Base-by-base conservation (phyloP, 768 basidiomycete genomes). In the Dentipellis fragilis region DNA sequence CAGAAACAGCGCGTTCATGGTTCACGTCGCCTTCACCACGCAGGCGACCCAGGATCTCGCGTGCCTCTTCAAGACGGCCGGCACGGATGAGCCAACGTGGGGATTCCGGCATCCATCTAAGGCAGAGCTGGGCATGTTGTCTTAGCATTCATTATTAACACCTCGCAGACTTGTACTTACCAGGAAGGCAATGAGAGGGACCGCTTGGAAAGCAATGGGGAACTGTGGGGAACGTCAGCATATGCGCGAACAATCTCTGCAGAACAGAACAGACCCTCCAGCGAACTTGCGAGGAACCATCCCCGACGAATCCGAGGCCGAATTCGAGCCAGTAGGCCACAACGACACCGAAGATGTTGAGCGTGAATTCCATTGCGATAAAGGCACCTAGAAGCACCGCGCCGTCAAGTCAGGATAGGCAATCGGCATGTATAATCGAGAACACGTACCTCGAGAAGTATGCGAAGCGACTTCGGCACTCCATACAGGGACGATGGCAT, bases 281-380 rank as follows among this genome's bases (percentile, higher is more conserved):
- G 51, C 7, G 64, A 17, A 70, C 64, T 59, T 75, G 71, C 12
- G 71, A 70, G 10, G 63, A 66, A 39, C 75, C 74, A 57, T 75
- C 72, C 9, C 71, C 75, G 22, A 76, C 62, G 57, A 73, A 76
- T 9, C 72, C 71, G 4, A 76, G 69, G 2, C 70, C 74, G 60
- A 76, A 76, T 55, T 75, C 72, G 8, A 76, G 65, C 73, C 73
- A 76, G 54, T 76, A 76, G 7, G 74, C 74, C 37, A 75, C 71
- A 21, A 74, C 73, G 23, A 75, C 72, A 23, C 73, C 74, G 40
- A 75, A 68, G 59, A 69, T 69, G 55, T 66, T 66, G 34, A 73
- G 65, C 2, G 73, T 75, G 55, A 75, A 75, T 54, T 75, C 73
- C 52, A 69, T 63, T 8, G 73, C 73, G 38, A 76, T 74, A 61